Evolutionary conservation across 306 rosid genomes (phyloP).

Genomic region (Quercus aquifolioides): DNA sequence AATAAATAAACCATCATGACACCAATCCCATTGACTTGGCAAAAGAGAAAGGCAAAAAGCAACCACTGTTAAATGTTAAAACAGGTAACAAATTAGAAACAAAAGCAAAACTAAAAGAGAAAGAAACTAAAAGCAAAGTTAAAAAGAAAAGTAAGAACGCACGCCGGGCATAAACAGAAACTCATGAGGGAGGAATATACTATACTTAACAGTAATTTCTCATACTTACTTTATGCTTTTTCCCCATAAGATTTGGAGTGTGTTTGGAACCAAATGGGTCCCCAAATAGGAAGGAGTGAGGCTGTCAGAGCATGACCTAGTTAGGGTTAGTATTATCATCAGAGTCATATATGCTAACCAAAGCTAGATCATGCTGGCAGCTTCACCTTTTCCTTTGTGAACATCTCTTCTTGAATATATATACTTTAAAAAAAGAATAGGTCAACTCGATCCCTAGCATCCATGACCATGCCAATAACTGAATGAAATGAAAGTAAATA

Average conservation of each 20-base stretch:
- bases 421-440: not conserved
- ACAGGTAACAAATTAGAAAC: not conserved
- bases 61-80: not conserved
- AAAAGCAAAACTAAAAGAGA: not conserved
- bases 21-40: not conserved
- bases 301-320: conserved; percentile 99
- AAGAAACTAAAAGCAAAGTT: not conserved
- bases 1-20: not conserved
- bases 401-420: conserved; percentile 1
- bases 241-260: not conserved
- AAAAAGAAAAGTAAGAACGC: conserved; percentile 32
- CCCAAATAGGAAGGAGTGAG: conserved; percentile 92
- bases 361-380: conserved; percentile 99
- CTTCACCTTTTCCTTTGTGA: conserved; percentile 92
- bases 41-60: not conserved
- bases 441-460: conserved; percentile 1
- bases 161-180: conserved; percentile 41
- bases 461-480: not conserved
- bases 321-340: conserved; percentile 41
- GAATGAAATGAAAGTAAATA: not conserved
- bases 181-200: conserved; percentile 22
- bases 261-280: conserved; percentile 22
- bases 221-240: conserved; percentile 21
- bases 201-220: conserved; percentile 20
- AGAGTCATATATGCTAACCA: conserved; percentile 29